A percentile compares a stretch with the other conserved stretches of the same genome.
Evolutionary conservation across 2,329 filamentous ascomycete genomes (phyloP).

Genomic region (Diaporthe capsici): DNA sequence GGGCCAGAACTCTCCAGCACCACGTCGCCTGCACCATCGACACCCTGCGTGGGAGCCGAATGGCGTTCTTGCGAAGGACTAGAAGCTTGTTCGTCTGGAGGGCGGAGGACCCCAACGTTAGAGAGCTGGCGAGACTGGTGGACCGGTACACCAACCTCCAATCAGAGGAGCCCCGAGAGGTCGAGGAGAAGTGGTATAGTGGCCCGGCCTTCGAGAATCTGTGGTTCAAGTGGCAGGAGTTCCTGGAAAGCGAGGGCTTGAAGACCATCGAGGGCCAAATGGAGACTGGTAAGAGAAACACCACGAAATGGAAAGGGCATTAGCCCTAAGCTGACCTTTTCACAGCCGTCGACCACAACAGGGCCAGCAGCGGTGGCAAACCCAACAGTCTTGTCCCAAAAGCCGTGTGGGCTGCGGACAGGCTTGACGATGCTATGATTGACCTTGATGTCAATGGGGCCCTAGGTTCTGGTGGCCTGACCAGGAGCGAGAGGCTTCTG

Average conservation of each 20-base stretch:
- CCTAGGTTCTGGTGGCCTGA: background rate
- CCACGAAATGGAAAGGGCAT: fast-evolving
- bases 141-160: background rate
- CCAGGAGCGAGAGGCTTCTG: too few species aligned
- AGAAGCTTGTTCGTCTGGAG: background rate
- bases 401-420: background rate
- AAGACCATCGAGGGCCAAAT: background rate
- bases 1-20: background rate
- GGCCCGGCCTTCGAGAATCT: background rate
- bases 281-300: background rate
- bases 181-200: background rate
- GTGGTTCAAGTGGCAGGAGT: background rate
- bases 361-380: too few species aligned
- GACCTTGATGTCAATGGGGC: background rate
- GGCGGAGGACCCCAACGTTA: background rate
- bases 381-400: background rate
- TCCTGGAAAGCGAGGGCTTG: background rate
- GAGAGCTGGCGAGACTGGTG: background rate
- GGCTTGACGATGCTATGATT: background rate
- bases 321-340: background rate
- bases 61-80: background rate
- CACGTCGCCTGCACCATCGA: background rate
- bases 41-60: background rate
- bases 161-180: background rate
- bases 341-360: background rate